Conservation (phyloP, 495 filamentous ascomycete genomes). For the Venustampulla echinocandica region DNA sequence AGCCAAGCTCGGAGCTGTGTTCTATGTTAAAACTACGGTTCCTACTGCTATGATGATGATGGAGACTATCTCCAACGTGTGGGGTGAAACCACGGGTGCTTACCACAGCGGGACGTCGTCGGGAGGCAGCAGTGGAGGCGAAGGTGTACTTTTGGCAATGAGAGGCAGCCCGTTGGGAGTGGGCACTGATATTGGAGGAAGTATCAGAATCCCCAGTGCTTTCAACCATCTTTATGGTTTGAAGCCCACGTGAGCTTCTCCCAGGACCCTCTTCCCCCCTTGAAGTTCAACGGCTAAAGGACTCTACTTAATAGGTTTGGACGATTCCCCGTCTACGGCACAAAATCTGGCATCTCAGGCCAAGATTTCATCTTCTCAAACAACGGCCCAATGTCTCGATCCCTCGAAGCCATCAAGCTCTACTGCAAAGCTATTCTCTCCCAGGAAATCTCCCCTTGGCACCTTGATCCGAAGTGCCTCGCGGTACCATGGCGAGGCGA, state of each 20-base stretch:
- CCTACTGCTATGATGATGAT: constrained; percentile 51
- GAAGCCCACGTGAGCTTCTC: constrained; percentile 36
- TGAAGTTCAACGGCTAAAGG: neutral
- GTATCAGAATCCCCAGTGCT: constrained; percentile 55
- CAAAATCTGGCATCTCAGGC: constrained; percentile 22
- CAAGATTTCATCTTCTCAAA: constrained; percentile 30
- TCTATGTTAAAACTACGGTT: constrained; percentile 60
- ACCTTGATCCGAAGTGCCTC: constrained; percentile 31
- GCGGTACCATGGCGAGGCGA: constrained; percentile 38
- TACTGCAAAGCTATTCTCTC: constrained; percentile 34
- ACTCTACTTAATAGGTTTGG: constrained; percentile 15
- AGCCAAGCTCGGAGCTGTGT: constrained; percentile 47
- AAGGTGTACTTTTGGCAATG: constrained; percentile 48
- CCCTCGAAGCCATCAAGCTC: constrained; percentile 31
- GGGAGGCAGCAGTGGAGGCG: constrained; percentile 59
- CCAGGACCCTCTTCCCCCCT: too few relatives aligned
- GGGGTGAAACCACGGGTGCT: constrained; percentile 38
- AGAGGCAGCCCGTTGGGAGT: constrained; percentile 47
- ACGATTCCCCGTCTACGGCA: constrained; percentile 22
- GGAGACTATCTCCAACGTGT: constrained; percentile 25
- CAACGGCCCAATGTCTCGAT: constrained; percentile 38
- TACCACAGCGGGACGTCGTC: constrained; percentile 41
- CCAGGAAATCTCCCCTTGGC: constrained; percentile 30
- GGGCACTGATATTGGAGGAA: constrained; percentile 67
- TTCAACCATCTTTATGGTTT: constrained; percentile 57